Evolutionary conservation across 495 filamentous ascomycete genomes (phyloP), one percentile per base, ranked within the genome.

Genomic region (Beverwykella pulmonaria): DNA sequence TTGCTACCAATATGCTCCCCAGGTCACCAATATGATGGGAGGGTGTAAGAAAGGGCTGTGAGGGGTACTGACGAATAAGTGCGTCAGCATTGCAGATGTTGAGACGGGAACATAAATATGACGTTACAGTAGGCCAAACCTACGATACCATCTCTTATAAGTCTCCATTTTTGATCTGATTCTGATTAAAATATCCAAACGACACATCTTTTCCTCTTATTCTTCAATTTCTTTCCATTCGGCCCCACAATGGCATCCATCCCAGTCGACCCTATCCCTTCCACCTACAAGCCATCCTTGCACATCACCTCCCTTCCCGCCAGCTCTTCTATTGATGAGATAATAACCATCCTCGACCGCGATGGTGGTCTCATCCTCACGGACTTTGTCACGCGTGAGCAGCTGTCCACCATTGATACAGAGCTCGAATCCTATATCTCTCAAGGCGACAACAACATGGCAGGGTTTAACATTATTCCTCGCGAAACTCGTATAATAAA

Each of bases 331-430:
- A 63, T 76, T 39, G 63, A 75, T 46, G 68, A 76, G 26, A 78
- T 77, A 27, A 65, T 78, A 44, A 39, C 61, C 17, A 39, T 74
- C 46, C 61, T 78, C 20, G 72, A 71, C 6, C 75, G 75, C 27
- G 75, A 78, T 59, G 76, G 76, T 25, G 76, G 67, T 19, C 36
- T 78, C 10, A 76, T 78, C 49, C 53, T 78, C 44, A 70, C 57
- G 10, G 62, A 74, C 27, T 65, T 76, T 25, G 70, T 71, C 29
- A 47, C 65, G 12, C 8, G 20, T n/a, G 53, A 62, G 0, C 63
- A 72, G 0, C 39, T 78, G 14, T 20, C 58, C 10, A 22, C 54
- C 10, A 69, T 76, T 53, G 63, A 70, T 34, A 14, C 34, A 1
- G 73, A 76, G 26, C 32, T 73, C 30, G 14, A 32, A 23, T 44